Evolutionary conservation across 2,329 filamentous ascomycete genomes (phyloP).

Genomic region (Amauroascus verrucosus): DNA sequence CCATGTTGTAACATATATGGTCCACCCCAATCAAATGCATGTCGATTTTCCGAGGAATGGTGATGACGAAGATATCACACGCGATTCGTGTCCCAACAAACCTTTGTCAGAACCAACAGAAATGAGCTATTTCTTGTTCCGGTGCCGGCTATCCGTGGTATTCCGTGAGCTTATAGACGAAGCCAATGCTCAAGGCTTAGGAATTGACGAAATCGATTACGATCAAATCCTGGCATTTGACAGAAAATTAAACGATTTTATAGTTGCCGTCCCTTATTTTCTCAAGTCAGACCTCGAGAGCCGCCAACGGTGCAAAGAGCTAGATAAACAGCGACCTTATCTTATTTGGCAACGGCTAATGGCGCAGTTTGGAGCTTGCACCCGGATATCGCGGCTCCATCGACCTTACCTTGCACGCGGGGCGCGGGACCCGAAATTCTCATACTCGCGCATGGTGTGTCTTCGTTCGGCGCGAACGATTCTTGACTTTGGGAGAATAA

Average conservation of each 20-base stretch:
- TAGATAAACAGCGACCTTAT: slow-evolving; percentile 24
- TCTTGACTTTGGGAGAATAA: slow-evolving; percentile 25
- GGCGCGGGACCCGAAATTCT: slow-evolving; percentile 27
- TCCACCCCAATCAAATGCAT: slow-evolving; percentile 35
- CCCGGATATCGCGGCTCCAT: slow-evolving; percentile 32
- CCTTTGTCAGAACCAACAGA: slow-evolving; percentile 32
- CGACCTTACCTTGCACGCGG: slow-evolving; percentile 33
- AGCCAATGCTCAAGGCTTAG: slow-evolving; percentile 21
- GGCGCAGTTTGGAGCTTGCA: slow-evolving; percentile 29
- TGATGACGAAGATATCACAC: slow-evolving; percentile 18
- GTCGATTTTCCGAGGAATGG: slow-evolving; percentile 36
- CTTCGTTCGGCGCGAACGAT: slow-evolving; percentile 32
- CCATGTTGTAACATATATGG: slow-evolving; percentile 36
- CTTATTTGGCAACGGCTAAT: slow-evolving; percentile 30
- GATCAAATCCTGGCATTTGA: slow-evolving; percentile 33
- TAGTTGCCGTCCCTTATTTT: slow-evolving; percentile 28
- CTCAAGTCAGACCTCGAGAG: slow-evolving; percentile 29
- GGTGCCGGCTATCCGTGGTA: slow-evolving; percentile 33
- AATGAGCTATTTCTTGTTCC: slow-evolving; percentile 39
- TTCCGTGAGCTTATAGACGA: slow-evolving; percentile 35
- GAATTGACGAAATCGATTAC: slow-evolving; percentile 25
- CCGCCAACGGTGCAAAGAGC: slow-evolving; percentile 19
- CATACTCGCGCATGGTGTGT: slow-evolving; percentile 32
- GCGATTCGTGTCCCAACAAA: slow-evolving; percentile 16
- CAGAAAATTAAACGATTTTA: slow-evolving; percentile 25